Conservation (phyloP, 208 protist species). For the Novymonas esmeraldas region DNA sequence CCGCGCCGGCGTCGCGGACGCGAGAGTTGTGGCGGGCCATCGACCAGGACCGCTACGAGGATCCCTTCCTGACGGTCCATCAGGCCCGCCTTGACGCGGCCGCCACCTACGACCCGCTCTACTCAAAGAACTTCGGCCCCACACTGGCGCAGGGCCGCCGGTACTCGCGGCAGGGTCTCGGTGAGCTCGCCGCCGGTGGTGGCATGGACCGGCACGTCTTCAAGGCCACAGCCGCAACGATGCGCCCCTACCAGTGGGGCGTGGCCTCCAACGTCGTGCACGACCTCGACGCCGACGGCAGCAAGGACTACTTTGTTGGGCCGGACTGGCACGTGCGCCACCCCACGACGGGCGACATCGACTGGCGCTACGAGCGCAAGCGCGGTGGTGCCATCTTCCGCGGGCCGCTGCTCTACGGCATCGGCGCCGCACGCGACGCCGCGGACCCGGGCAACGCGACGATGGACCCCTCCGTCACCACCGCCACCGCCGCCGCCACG, state of each 20-base stretch:
- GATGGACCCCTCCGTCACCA: constrained; percentile 67
- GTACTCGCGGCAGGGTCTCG: constrained; percentile 60
- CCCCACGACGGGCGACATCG: constrained; percentile 80
- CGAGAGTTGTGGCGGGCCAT: constrained; percentile 64
- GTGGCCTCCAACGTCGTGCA: constrained; percentile 52
- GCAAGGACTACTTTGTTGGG: constrained; percentile 72
- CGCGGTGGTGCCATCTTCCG: constrained; percentile 69
- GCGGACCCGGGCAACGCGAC: constrained; percentile 43
- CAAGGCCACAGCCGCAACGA: constrained; percentile 37
- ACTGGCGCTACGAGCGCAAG: constrained; percentile 88
- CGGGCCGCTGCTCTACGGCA: constrained; percentile 74
- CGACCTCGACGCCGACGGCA: constrained; percentile 78
- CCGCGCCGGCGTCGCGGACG: constrained; percentile 23
- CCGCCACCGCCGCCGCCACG: too few relatives aligned
- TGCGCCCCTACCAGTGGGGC: constrained; percentile 65
- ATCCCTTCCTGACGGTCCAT: constrained; percentile 77
- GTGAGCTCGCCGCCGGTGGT: constrained; percentile 72
- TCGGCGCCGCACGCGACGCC: constrained; percentile 67
- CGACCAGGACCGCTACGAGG: constrained; percentile 71
- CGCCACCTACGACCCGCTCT: constrained; percentile 66
- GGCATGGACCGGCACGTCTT: constrained; percentile 73
- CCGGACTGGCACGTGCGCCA: constrained; percentile 76
- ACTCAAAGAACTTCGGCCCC: constrained; percentile 49
- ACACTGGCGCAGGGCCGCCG: constrained; percentile 76
- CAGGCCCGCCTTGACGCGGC: constrained; percentile 84